phyloP scores from a whole-genome alignment of 2,329 filamentous ascomycete genomes.

The Paraphoma sp. region DNA sequence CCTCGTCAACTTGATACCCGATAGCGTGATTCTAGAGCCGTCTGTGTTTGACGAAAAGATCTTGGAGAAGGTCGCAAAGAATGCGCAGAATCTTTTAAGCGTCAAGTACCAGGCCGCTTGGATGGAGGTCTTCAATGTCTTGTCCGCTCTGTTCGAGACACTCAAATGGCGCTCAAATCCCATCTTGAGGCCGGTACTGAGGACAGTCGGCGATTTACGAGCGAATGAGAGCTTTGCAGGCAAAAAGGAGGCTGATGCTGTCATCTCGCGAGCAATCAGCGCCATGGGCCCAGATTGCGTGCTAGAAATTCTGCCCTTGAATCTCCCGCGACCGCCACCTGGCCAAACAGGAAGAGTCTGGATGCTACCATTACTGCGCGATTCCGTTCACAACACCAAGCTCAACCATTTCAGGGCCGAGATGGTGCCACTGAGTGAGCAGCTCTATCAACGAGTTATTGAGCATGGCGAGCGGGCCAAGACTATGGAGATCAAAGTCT shows the following conservation, averaged over 20 bases:
- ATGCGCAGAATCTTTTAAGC: conserved; percentile 76
- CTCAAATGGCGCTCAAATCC: conserved; percentile 85
- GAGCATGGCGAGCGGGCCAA: conserved; percentile 84
- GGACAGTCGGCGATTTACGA: conserved; percentile 83
- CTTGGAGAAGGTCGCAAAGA: conserved; percentile 78
- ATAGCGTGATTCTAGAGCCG: conserved; percentile 82
- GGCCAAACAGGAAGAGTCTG: conserved; percentile 88
- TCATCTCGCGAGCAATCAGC: conserved; percentile 84
- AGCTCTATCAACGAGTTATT: conserved; percentile 86
- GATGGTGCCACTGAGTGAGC: conserved; percentile 86
- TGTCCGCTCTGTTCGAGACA: conserved; percentile 85
- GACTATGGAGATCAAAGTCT: conserved; percentile 96
- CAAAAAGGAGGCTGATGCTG: conserved; percentile 92
- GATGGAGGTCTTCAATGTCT: conserved; percentile 91
- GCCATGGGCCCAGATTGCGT: conserved; percentile 90
- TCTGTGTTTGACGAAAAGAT: conserved; percentile 93
- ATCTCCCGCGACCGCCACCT: conserved; percentile 77
- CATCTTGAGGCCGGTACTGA: conserved; percentile 76
- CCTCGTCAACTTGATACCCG: conserved; percentile 85
- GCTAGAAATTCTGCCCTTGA: conserved; percentile 82
- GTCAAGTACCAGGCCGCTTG: conserved; percentile 94
- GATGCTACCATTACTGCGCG: conserved; percentile 90
- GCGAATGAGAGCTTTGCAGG: conserved; percentile 87
- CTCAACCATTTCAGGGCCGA: conserved; percentile 84
- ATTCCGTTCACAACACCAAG: conserved; percentile 87